Evolutionary conservation across 2,329 filamentous ascomycete species (phyloP).

Genomic region (Pleoardoris graminearum): DNA sequence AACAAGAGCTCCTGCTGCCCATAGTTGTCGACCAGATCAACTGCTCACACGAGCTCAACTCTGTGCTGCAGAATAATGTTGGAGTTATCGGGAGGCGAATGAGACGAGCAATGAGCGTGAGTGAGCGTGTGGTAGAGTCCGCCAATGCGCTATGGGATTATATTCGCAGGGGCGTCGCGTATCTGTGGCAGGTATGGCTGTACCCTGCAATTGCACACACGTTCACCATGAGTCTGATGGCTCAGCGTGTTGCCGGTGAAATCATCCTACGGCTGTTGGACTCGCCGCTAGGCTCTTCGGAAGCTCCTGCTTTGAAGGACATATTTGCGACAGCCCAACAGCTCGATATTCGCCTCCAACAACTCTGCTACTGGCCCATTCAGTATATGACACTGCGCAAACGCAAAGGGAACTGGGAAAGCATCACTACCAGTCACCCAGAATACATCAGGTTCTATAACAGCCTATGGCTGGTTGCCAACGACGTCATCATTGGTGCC

Average conservation of each 20-base stretch:
- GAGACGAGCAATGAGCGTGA: conserved; percentile 86
- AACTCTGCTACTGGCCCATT: conserved; percentile 99
- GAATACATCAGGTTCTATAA: conserved; percentile 99
- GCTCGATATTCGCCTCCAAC: conserved; percentile 92
- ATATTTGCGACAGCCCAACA: conserved; percentile 96
- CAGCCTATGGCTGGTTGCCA: conserved; percentile 95
- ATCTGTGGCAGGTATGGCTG: conserved; percentile 72
- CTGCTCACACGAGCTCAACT: conserved; percentile 88
- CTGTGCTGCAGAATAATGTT: conserved; percentile 85
- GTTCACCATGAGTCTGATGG: conserved; percentile 78
- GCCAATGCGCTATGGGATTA: conserved; percentile 84
- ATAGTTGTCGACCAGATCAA: conserved; percentile 92
- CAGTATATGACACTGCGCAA: conserved; percentile 92
- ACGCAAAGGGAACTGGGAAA: conserved; percentile 90
- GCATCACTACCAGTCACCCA: conserved; percentile 90
- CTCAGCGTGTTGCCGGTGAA: conserved; percentile 80
- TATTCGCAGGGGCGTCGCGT: conserved; percentile 68
- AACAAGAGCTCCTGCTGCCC: conserved; percentile 79
- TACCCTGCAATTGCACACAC: conserved; percentile 72
- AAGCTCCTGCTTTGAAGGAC: conserved; percentile 86
- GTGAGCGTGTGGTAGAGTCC: conserved; percentile 90
- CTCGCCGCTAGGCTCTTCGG: conserved; percentile 73
- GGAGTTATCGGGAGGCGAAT: conserved; percentile 79
- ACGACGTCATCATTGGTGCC: conserved; percentile 98
- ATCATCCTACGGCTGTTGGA: conserved; percentile 77